Conservation (phyloP, 306 rosid genomes). For the Rosa rugosa region DNA sequence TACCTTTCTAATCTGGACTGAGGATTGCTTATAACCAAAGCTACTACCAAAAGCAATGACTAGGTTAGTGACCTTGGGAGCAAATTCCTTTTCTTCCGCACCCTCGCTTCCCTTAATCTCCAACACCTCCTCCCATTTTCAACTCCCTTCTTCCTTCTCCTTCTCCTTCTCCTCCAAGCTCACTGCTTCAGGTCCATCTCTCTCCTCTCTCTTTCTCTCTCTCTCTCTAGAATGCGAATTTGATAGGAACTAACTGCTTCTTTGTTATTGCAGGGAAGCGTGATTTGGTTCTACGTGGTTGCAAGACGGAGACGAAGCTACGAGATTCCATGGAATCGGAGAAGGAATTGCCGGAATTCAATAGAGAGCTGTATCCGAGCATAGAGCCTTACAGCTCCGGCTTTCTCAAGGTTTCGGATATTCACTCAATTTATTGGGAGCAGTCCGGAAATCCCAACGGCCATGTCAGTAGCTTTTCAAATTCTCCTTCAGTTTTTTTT, state of each 20-base stretch:
- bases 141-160: neutral
- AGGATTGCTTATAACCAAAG: neutral
- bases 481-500: neutral
- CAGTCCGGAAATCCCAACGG: conserved; percentile 87
- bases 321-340: conserved; percentile 56
- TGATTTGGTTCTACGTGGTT: conserved; percentile 34
- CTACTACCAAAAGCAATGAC: neutral
- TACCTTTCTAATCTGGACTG: neutral
- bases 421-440: conserved; percentile 86
- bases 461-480: conserved; percentile 56
- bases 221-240: neutral
- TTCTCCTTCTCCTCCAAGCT: conserved; percentile 9
- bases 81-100: conserved; percentile 1
- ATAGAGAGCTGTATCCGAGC: conserved; percentile 50
- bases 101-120: conserved; percentile 19
- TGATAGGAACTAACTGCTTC: conserved; percentile 23
- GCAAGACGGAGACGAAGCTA: conserved; percentile 34
- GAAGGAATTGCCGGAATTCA: conserved; percentile 41
- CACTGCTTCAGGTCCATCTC: conserved; percentile 23
- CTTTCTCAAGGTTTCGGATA: conserved; percentile 72
- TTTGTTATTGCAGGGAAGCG: conserved; percentile 41
- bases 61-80: conserved; percentile 29
- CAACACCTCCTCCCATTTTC: neutral
- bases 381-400: conserved; percentile 71
- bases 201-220: conserved; percentile 10